Base-by-base conservation (phyloP, 1,284 basidiomycete genomes). In the Puccinia hordei region DNA sequence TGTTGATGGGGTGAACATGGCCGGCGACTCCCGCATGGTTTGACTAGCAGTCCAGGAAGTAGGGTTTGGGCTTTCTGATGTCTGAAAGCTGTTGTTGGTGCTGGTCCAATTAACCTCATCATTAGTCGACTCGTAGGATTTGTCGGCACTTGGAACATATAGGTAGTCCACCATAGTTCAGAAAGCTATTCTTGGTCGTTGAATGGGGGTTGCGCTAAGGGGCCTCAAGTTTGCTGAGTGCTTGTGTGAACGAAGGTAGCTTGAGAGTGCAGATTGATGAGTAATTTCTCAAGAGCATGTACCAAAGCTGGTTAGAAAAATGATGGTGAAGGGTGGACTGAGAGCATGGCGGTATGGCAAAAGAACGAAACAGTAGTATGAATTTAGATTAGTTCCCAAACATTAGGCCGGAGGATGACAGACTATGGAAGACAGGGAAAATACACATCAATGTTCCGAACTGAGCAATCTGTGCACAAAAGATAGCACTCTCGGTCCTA, bases 101-200 rank as follows among this genome's bases (percentile, higher is more conserved):
- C 30, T 22, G 12, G 33, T 38, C 69, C 69, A 73, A 19, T 73
- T 9, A 2, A 13, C 69, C 19, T 73, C 53, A 38, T 51, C 44
- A 38, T 49, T 51, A 24, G 69, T 35, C 24, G 69, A 8, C 33
- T 73, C 27, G 33, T n/a, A 73, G 46, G 49, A 8, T 57, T 51
- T n/a, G 30, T 73, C 69, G 38, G 30, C n/a, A 41, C 22, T 55
- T 38, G 51, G 13, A 0, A 57, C 69, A 55, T 55, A 55, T 8
- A 55, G 53, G 33, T 73, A 73, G 30, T 73, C 53, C 33, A 24
- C 53, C 72, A 73, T 73, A 35, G 49, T 73, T 71, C 46, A 33
- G 46, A 35, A 44, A 71, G 27, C 49, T 51, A 51, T 17, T 71
- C 15, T 8, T 4, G n/a, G 38, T 51, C 27, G 33, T 5, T n/a